phyloP scores from a whole-genome alignment of 495 filamentous ascomycete species.

The Chlorociboria aeruginascens region DNA sequence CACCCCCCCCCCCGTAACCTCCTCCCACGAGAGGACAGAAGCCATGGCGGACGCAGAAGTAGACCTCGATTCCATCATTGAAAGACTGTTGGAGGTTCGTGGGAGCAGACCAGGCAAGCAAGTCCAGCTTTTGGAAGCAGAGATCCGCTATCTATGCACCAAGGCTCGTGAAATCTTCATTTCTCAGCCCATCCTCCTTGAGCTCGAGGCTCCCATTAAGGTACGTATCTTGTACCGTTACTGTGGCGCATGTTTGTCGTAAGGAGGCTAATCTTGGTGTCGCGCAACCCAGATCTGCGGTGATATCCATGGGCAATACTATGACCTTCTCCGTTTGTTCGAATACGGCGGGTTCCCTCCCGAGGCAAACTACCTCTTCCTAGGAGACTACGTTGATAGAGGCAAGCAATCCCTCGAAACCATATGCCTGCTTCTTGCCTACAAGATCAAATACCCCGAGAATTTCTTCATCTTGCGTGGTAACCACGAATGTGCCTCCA shows the following conservation, averaged over 20 bases:
- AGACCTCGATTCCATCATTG: constrained; percentile 98
- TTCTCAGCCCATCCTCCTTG: constrained; percentile 93
- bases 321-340: constrained; percentile 92
- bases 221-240: constrained; percentile 36
- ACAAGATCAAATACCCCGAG: constrained; percentile 99
- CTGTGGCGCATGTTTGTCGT: neutral
- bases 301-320: constrained; percentile 99
- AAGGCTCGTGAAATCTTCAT: constrained; percentile 99
- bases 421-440: constrained; percentile 93
- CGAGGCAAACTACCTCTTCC: constrained; percentile 98
- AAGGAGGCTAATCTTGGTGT: neutral
- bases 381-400: constrained; percentile 97
- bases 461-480: constrained; percentile 99
- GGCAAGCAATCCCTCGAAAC: constrained; percentile 99
- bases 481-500: constrained; percentile 98
- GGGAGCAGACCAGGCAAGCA: constrained; percentile 97
- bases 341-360: constrained; percentile 98
- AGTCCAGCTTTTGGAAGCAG: constrained; percentile 90
- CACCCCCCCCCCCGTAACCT: constrained; percentile 8
- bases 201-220: constrained; percentile 98
- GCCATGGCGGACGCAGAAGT: constrained; percentile 96
- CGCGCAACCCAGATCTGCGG: constrained; percentile 69
- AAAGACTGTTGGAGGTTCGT: constrained; percentile 92
- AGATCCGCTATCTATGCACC: constrained; percentile 96
- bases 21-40: constrained; percentile 25